phyloP scores from a whole-genome alignment of 2,329 filamentous ascomycete genomes.

The Venturia pyrina region DNA sequence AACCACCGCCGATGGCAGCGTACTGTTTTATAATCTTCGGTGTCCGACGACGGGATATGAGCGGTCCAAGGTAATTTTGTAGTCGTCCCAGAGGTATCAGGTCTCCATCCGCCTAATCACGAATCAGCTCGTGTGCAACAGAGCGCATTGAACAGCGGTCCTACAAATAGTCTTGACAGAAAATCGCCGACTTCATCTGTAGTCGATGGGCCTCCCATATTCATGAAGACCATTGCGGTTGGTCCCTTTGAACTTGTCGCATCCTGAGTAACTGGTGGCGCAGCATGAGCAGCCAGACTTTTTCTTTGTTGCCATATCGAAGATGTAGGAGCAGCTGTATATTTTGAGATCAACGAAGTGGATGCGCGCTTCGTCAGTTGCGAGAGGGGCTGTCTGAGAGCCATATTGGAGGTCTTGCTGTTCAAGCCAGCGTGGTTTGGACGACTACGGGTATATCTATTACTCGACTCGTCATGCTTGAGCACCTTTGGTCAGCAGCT shows the following conservation, averaged over 20 bases:
- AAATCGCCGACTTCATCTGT: slow-evolving; percentile 83
- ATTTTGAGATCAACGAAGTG: slow-evolving; percentile 20
- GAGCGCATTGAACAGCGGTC: slow-evolving; percentile 20
- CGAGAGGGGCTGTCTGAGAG: slow-evolving; percentile 25
- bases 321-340: slow-evolving; percentile 21
- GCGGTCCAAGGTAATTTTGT: slow-evolving; percentile 79
- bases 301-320: slow-evolving; percentile 18
- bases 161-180: slow-evolving; percentile 81
- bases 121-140: not conserved
- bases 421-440: not conserved
- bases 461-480: not conserved
- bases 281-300: slow-evolving; percentile 24
- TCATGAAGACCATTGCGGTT: slow-evolving; percentile 97
- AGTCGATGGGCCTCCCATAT: slow-evolving; percentile 94
- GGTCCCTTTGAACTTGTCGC: slow-evolving; percentile 62
- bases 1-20: slow-evolving; percentile 89
- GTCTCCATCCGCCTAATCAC: slow-evolving; percentile 70
- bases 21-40: slow-evolving; percentile 98
- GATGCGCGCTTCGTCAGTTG: slow-evolving; percentile 25
- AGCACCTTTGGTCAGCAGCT: not conserved
- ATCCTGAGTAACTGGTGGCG: slow-evolving; percentile 73
- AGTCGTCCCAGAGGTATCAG: slow-evolving; percentile 90
- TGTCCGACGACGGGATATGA: slow-evolving; percentile 77
- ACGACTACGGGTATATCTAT: not conserved
- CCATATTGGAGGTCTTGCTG: slow-evolving; percentile 29